phyloP scores from a whole-genome alignment of 208 protist genomes.

The Leishmania gerbilli region DNA sequence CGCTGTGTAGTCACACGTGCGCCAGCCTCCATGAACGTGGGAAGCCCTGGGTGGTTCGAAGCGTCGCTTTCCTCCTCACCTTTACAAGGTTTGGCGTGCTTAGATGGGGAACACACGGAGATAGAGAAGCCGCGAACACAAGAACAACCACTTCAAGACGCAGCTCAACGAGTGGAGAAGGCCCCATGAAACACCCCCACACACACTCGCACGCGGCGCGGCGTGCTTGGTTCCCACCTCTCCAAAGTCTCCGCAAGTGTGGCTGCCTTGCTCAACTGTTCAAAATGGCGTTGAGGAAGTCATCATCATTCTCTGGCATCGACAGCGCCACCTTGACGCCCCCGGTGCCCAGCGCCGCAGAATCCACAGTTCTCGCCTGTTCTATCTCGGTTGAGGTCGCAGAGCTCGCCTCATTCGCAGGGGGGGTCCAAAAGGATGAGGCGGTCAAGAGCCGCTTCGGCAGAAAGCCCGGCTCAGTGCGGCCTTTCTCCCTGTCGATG shows the following conservation, averaged over 20 bases:
- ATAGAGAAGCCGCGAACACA: not conserved
- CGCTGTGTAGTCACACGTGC: not conserved
- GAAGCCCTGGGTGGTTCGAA: not conserved
- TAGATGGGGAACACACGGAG: not conserved
- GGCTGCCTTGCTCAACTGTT: constrained; percentile 34
- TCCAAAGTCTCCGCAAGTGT: not conserved
- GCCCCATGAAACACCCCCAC: not conserved
- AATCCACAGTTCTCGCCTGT: not conserved
- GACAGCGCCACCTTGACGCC: not conserved
- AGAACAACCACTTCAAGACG: not conserved
- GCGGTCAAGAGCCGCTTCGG: constrained; percentile 58
- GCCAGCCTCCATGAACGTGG: not conserved
- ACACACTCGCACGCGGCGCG: not conserved
- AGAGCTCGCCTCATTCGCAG: not conserved
- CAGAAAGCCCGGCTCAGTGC: constrained; percentile 62
- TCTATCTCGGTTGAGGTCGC: not conserved
- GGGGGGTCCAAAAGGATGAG: constrained; percentile 1
- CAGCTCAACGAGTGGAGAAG: not conserved
- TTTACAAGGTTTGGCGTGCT: not conserved
- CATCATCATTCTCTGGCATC: constrained; percentile 49
- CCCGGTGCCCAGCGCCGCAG: not conserved
- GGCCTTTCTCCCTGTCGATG: constrained; percentile 74
- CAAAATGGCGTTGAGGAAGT: constrained; percentile 70
- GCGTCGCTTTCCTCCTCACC: not conserved
- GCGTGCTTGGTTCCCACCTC: not conserved